A percentile compares a stretch with the other conserved stretches of the same genome.
These are phyloP conservation scores for Plantago ovata DNA, from an alignment of 257 asterid genomes.

Conservation along the genomic window DNA sequence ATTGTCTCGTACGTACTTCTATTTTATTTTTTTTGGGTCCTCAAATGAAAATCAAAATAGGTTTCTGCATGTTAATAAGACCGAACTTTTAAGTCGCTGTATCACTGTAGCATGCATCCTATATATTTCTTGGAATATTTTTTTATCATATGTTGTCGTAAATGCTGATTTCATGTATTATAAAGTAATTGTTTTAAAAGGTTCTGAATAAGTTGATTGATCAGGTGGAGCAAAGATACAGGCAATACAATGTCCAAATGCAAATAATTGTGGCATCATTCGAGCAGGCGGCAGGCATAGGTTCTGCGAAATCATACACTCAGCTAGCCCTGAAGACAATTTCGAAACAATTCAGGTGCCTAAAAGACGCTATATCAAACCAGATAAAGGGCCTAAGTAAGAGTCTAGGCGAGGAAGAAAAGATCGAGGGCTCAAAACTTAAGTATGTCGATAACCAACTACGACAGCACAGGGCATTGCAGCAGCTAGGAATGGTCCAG, in stretches of 20 bases:
- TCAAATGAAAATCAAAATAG: too few relatives aligned
- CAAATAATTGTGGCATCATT: slow-evolving; percentile 48
- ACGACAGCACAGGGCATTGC: slow-evolving; percentile 51
- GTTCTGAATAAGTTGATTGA: neutral
- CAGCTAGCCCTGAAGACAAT: slow-evolving; percentile 54
- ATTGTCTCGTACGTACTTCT: too few relatives aligned
- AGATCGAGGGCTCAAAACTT: slow-evolving; percentile 44
- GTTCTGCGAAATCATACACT: slow-evolving; percentile 61
- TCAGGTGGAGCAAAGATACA: slow-evolving; percentile 72
- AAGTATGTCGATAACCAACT: slow-evolving; percentile 42
- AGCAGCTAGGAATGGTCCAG: slow-evolving; percentile 59
- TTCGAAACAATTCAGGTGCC: slow-evolving; percentile 60
- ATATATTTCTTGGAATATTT: too few relatives aligned
- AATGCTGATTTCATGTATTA: too few relatives aligned
- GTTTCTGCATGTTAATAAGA: too few relatives aligned
- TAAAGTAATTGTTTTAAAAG: neutral
- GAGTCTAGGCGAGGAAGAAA: slow-evolving; percentile 44
- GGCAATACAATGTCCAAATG: slow-evolving; percentile 61
- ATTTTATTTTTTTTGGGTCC: too few relatives aligned
- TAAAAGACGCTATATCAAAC: slow-evolving; percentile 47
- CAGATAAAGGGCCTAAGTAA: slow-evolving; percentile 45
- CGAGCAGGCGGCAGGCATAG: slow-evolving; percentile 64
- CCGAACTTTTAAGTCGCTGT: too few relatives aligned
- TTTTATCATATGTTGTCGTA: too few relatives aligned
- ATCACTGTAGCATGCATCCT: too few relatives aligned